Evolutionary conservation across 2,329 filamentous ascomycete genomes (phyloP), one percentile per base, ranked within the genome.

Genomic region (Ambrosiella cleistominuta): DNA sequence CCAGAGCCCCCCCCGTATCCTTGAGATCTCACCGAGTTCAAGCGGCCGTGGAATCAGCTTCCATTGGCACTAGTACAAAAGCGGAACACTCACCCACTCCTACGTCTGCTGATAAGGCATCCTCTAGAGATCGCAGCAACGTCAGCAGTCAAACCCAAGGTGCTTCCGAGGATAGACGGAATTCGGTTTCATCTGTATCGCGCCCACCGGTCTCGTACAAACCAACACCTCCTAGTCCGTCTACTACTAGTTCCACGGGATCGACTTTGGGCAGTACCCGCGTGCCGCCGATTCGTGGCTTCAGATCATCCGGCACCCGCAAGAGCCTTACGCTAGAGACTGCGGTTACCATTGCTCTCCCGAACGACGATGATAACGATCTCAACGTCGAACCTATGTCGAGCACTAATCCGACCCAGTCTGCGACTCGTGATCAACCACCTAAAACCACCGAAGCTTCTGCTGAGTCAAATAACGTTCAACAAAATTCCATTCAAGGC

Each of bases 231-330:
- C 51, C 60, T 38, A 59, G 55, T 45, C 58, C 58, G 42, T 61
- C 62, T 60, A 64, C 64, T 58, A 64, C 64, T 60, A 64, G 68
- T 50, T 64, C 65, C 11, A 67, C 70, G 35, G 55, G 58, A 17
- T 54, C 58, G 17, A 57, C 36, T 9, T 52, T 44, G 8, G 52
- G 56, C 36, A 17, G 13, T 47, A 68, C 69, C 60, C 70, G 71
- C 53, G 71, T 79, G 45, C 75, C 77, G 13, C 77, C 77, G 7
- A 80, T 80, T 65, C 74, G 78, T 57, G 70, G 71, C 7, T 79
- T 80, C 63, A 74, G 78, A 61, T 79, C 77, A 35, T 79, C 78
- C 42, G 75, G 74, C 63, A 77, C 77, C 61, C 76, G 79, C 63
- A 77, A 74, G 67, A 79, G 76, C 66, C 68, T 75, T 27, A 69